These are phyloP conservation scores for Poa annua DNA, from an alignment of 176 grass and related monocot species.

Conservation along the genomic window DNA sequence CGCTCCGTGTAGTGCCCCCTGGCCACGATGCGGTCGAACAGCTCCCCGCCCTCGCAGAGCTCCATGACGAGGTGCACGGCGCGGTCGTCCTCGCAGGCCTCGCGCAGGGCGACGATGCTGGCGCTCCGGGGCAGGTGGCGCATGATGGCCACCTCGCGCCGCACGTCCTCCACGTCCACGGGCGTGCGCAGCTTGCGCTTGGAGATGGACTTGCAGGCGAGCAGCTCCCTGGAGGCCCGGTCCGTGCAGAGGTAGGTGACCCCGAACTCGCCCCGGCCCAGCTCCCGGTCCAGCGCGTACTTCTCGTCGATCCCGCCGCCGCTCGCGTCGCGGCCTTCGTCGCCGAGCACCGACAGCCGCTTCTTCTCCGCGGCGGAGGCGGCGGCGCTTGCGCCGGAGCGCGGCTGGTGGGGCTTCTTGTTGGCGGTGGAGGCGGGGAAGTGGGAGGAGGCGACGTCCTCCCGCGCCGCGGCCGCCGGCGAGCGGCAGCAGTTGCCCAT, in stretches of 20 bases:
- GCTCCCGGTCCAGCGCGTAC: slow-evolving; percentile 92
- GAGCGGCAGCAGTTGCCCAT: slow-evolving; percentile 99
- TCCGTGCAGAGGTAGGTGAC: slow-evolving; percentile 99
- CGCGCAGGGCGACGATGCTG: slow-evolving; percentile 85
- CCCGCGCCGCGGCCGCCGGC: slow-evolving; percentile 80
- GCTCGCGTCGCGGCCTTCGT: slow-evolving; percentile 51
- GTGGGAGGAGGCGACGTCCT: slow-evolving; percentile 81
- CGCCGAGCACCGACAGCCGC: slow-evolving; percentile 75
- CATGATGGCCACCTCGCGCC: slow-evolving; percentile 99
- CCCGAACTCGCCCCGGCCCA: slow-evolving; percentile 97
- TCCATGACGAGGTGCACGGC: slow-evolving; percentile 99
- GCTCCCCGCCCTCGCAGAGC: slow-evolving; percentile 96
- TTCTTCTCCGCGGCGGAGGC: slow-evolving; percentile 45
- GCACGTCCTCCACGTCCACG: slow-evolving; percentile 98
- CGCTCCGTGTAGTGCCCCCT: slow-evolving; percentile 97
- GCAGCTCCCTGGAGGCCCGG: slow-evolving; percentile 63
- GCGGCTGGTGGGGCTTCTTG: slow-evolving; percentile 75
- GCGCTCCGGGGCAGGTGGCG: slow-evolving; percentile 83
- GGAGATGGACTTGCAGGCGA: slow-evolving; percentile 99
- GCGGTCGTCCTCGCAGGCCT: slow-evolving; percentile 95
- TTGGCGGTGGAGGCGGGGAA: slow-evolving; percentile 63
- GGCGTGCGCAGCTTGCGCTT: slow-evolving; percentile 98
- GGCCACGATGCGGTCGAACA: slow-evolving; percentile 95
- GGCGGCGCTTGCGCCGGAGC: slow-evolving; percentile 40
- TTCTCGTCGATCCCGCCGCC: slow-evolving; percentile 78